Evolutionary conservation across 306 rosid species (phyloP).

Genomic region (Canavalia gladiata): DNA sequence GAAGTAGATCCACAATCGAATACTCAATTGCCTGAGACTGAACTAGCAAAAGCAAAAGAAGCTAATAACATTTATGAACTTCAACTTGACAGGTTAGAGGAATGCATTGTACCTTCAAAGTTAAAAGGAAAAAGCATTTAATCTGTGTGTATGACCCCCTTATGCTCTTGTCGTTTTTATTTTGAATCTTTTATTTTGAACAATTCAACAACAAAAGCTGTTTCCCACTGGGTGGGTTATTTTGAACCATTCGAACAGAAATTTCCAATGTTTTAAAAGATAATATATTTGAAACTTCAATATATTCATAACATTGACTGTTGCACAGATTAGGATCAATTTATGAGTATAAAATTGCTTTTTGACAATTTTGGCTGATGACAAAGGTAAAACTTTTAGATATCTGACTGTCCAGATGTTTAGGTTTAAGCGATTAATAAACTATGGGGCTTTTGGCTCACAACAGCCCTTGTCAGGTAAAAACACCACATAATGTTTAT

Average conservation of each 20-base stretch:
- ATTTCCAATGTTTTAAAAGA: background rate
- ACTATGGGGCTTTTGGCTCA: constrained; percentile 9
- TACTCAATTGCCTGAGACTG: constrained; percentile 69
- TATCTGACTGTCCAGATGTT: background rate
- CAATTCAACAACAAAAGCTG: background rate
- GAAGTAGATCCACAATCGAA: constrained; percentile 63
- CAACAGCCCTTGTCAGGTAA: background rate
- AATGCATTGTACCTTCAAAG: constrained; percentile 38
- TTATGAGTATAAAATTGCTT: background rate
- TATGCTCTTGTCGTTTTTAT: constrained; percentile 23
- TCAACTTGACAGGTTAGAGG: constrained; percentile 71
- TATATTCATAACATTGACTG: background rate
- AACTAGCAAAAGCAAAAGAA: constrained; percentile 70
- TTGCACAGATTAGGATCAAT: constrained; percentile 31
- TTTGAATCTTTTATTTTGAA: constrained; percentile 11
- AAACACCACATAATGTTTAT: constrained; percentile 1
- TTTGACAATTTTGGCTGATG: constrained; percentile 11
- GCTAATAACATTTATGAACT: constrained; percentile 64
- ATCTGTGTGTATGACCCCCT: constrained; percentile 5
- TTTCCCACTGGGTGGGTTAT: background rate
- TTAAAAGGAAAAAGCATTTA: constrained; percentile 14
- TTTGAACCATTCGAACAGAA: constrained; percentile 15
- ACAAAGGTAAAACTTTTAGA: background rate
- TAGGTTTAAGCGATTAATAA: background rate
- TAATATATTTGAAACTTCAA: constrained; percentile 23